A percentile compares a stretch with the other conserved stretches of the same genome.
Conservation (phyloP, 495 filamentous ascomycete genomes). For the Chaetomium cochliodes region DNA sequence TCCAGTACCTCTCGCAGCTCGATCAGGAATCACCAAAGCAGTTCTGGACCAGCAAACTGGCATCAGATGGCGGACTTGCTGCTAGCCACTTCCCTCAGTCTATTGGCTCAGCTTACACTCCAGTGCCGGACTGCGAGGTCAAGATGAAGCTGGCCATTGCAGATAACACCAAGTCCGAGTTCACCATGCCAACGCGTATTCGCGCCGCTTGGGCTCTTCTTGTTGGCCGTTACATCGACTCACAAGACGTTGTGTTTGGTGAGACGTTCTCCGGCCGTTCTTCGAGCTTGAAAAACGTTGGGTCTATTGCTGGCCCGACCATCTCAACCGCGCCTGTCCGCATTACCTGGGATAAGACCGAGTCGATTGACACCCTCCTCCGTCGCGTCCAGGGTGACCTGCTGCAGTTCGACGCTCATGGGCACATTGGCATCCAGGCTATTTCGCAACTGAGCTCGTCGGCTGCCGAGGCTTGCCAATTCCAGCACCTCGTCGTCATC, state of each 20-base stretch:
- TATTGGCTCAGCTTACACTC: constrained; percentile 4
- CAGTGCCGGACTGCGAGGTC: not conserved
- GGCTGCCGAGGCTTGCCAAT: constrained; percentile 17
- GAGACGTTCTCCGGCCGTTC: constrained; percentile 43
- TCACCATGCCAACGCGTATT: constrained; percentile 25
- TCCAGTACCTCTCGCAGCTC: constrained; percentile 37
- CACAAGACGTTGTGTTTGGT: constrained; percentile 42
- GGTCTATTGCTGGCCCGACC: constrained; percentile 48
- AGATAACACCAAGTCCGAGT: not conserved
- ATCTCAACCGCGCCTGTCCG: constrained; percentile 58
- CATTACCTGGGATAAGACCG: constrained; percentile 16
- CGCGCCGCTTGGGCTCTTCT: constrained; percentile 44
- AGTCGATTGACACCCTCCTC: constrained; percentile 6
- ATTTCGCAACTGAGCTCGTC: constrained; percentile 7
- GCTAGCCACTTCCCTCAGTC: constrained; percentile 20
- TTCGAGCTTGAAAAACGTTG: constrained; percentile 43
- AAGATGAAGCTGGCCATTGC: constrained; percentile 1
- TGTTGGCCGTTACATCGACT: constrained; percentile 35
- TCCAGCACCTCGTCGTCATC: constrained; percentile 16
- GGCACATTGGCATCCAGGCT: constrained; percentile 9
- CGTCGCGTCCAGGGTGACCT: constrained; percentile 4
- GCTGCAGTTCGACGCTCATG: constrained; percentile 4
- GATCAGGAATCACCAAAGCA: not conserved
- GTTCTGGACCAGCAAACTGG: constrained; percentile 11
- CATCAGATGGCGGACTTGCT: constrained; percentile 4